A percentile compares a stretch with the other conserved stretches of the same genome.
Evolutionary conservation across 2,329 filamentous ascomycete genomes (phyloP).

Genomic region (Ceratocystis ficicola): DNA sequence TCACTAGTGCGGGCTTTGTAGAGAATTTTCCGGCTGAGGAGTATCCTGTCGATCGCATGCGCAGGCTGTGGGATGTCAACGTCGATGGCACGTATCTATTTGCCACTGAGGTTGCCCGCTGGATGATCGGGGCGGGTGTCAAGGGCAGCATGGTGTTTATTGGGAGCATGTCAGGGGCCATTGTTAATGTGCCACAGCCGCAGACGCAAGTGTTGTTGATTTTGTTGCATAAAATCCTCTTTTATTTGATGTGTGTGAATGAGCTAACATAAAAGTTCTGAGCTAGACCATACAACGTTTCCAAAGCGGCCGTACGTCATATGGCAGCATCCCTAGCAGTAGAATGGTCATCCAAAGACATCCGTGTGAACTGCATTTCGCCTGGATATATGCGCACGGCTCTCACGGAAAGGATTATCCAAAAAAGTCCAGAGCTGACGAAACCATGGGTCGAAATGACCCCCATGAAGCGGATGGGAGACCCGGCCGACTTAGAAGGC

Average conservation of each 20-base stretch:
- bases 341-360: conserved; percentile 80
- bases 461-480: conserved; percentile 85
- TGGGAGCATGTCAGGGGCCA: conserved; percentile 84
- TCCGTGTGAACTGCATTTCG: conserved; percentile 89
- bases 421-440: conserved; percentile 82
- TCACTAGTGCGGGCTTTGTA: conserved; percentile 92
- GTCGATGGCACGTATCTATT: conserved; percentile 88
- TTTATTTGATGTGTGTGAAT: not conserved
- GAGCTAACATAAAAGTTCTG: conserved; percentile 1
- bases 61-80: conserved; percentile 90
- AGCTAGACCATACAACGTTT: conserved; percentile 67
- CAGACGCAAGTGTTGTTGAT: conserved; percentile 47
- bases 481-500: conserved; percentile 84
- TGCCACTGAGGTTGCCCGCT: conserved; percentile 70
- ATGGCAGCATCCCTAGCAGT: conserved; percentile 78
- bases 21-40: conserved; percentile 89
- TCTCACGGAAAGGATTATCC: conserved; percentile 87
- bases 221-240: too few relatives aligned
- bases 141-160: conserved; percentile 86
- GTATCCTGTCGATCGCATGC: conserved; percentile 81
- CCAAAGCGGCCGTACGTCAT: conserved; percentile 86
- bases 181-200: conserved; percentile 91
- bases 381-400: conserved; percentile 96
- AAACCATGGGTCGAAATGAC: conserved; percentile 86
- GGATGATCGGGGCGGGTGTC: conserved; percentile 70